A percentile compares a stretch with the other conserved stretches of the same genome.
Evolutionary conservation across 2,329 filamentous ascomycete species (phyloP).

Genomic region (Aphanocladium album): DNA sequence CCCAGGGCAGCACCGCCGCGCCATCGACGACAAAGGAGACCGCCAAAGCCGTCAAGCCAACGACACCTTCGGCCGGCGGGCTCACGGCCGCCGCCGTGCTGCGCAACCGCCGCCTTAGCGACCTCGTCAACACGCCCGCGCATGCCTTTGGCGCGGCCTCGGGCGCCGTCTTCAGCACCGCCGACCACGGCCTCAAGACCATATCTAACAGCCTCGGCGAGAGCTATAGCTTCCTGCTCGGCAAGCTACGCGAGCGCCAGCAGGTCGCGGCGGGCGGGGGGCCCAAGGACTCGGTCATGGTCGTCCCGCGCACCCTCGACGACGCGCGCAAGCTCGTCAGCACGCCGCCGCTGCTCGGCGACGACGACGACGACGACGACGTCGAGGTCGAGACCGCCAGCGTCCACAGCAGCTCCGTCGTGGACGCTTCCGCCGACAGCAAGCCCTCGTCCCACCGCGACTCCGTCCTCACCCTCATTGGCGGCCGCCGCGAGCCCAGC

Average conservation of each 20-base stretch:
- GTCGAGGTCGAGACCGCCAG: conserved; percentile 52
- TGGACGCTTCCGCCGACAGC: conserved; percentile 28
- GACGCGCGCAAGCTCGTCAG: conserved; percentile 87
- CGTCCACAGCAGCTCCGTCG: conserved; percentile 49
- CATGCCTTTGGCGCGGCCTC: conserved; percentile 77
- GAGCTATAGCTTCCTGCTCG: conserved; percentile 90
- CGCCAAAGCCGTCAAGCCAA: conserved; percentile 30
- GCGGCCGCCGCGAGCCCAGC: conserved; percentile 70
- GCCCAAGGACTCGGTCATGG: conserved; percentile 40
- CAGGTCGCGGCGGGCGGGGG: conserved; percentile 22
- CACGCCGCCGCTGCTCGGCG: conserved; percentile 60
- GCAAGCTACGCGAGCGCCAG: conserved; percentile 72
- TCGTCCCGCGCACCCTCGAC: conserved; percentile 83
- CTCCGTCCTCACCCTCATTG: conserved; percentile 61
- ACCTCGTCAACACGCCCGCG: conserved; percentile 78
- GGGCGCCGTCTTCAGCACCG: conserved; percentile 79
- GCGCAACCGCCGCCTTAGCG: conserved; percentile 73
- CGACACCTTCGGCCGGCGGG: conserved; percentile 35
- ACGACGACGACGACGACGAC: conserved; percentile 22
- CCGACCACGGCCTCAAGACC: conserved; percentile 86
- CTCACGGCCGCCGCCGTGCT: conserved; percentile 43
- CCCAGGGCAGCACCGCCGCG: conserved; percentile 35
- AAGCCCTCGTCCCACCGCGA: conserved; percentile 51
- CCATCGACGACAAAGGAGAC: conserved; percentile 27
- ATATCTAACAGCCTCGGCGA: conserved; percentile 87